Percentiles rank a stretch among this genome's conserved stretches.
These are phyloP conservation scores for Pythium dissotocum DNA, from an alignment of 352 stramenopile genomes.

Conservation along the genomic window DNA sequence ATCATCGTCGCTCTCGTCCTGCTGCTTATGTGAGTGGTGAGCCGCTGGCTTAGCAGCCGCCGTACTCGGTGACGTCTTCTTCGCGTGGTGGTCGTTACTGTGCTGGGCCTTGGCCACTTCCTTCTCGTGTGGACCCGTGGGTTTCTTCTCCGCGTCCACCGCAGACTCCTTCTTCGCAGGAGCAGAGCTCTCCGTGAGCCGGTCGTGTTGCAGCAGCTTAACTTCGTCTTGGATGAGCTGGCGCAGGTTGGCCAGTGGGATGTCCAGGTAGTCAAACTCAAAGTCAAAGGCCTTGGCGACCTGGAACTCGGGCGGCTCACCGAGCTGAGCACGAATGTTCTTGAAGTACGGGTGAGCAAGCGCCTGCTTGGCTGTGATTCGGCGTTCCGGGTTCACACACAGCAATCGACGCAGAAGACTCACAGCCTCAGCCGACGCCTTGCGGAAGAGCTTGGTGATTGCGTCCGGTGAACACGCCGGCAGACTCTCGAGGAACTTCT, in stretches of 20 bases:
- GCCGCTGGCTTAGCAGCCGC: slow-evolving; percentile 2
- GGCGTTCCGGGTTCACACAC: slow-evolving; percentile 89
- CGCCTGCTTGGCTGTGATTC: slow-evolving; percentile 87
- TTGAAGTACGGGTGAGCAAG: slow-evolving; percentile 93
- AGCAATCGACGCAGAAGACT: slow-evolving; percentile 68
- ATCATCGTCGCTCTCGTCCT: slow-evolving; percentile 29
- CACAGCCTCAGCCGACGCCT: slow-evolving; percentile 65
- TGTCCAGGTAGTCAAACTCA: slow-evolving; percentile 81
- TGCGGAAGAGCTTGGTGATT: slow-evolving; percentile 67
- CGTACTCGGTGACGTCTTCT: slow-evolving; percentile 23
- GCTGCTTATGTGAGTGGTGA: slow-evolving; percentile 15
- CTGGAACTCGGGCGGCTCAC: slow-evolving; percentile 64
- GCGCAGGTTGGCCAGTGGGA: slow-evolving; percentile 54
- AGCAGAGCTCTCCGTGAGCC: slow-evolving; percentile 13
- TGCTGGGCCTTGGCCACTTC: slow-evolving; percentile 6
- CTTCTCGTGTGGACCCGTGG: slow-evolving; percentile 5
- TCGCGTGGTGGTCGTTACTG: neutral
- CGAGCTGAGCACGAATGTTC: slow-evolving; percentile 63
- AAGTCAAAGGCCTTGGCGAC: slow-evolving; percentile 78
- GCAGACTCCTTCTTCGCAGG: slow-evolving; percentile 14
- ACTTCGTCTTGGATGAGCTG: slow-evolving; percentile 82
- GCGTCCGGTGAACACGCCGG: slow-evolving; percentile 70
- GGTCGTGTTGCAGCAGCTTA: slow-evolving; percentile 60
- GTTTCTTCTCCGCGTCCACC: slow-evolving; percentile 9
- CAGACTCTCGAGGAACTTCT: slow-evolving; percentile 76